Base-by-base conservation (phyloP, 2,329 filamentous ascomycete genomes). In the Ilyonectria sp. region DNA sequence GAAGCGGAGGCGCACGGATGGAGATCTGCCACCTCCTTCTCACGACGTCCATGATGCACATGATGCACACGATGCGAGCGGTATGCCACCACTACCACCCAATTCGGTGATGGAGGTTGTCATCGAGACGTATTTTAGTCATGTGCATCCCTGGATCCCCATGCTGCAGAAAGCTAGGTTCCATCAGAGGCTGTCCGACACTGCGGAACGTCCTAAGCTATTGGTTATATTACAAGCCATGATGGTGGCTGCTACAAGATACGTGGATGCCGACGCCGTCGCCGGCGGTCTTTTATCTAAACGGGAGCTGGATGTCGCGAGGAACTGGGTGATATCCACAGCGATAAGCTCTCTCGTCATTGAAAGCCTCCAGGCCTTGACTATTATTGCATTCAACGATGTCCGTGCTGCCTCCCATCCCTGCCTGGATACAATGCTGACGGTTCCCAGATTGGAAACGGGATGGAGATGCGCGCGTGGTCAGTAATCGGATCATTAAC, bases 91-190 rank as follows among this genome's bases (percentile, higher is more conserved):
- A n/a, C 7, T 43, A n/a, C 37, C 37, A 15, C 37, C 37, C 6
- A 17, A 5, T 8, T 19, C 37, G 5, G 17, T n/a, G 13, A n/a
- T 80, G 1, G 67, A 78, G 9, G 61, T 70, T 17, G 54, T 80
- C 1, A 62, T 82, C 2, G 70, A 75, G n/a, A 73, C 78, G 5
- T 82, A 82, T 63, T 82, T 82, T 61, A 65, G 68, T 7, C 68
- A 75, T 8, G 75, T 82, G 1, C 81, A 83, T 50, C 81, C 81
- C 0, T 83, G 80, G 77, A 80, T 80, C n/a, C 80, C 79, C 0
- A 79, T 82, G 50, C 55, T 82, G 7, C 79, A 82, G 57, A 74
- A 81, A 59, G 71, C 61, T 13, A 65, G 76, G 2, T 76, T 80
- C 26, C 74, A 74, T 0, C 55, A 61, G 10, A 71, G 76, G 2